Base-by-base conservation (phyloP, 1,284 basidiomycete genomes). In the Puccinia coronata region DNA sequence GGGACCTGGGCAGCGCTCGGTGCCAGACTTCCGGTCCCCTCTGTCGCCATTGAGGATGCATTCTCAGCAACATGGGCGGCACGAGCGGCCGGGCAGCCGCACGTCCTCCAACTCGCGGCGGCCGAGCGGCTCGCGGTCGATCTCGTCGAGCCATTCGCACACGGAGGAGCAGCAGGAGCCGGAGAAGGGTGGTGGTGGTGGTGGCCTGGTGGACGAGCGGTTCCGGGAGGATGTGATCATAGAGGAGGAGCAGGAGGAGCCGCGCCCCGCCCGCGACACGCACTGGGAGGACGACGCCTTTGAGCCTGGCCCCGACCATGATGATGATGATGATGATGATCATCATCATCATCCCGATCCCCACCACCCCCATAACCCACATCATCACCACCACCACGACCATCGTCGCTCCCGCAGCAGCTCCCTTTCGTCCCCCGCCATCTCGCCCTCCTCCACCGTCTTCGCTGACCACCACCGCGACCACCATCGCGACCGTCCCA, bases 391-490 rank as follows among this genome's bases (percentile, higher is more conserved):
- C n/a, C n/a, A n/a, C n/a, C n/a, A n/a, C 61, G 36, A 41, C 18
- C 43, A 39, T 20, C 39, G 41, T 16, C 39, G 36, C 41, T 72
- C 70, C 1, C 53, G 43, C 36, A 72, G 36, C 28, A 53, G 31
- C n/a, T 72, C 70, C 20, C 1, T 16, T 12, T 72, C 70, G 6
- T 72, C 70, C 36, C 53, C 23, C 20, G 49, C 70, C 20, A 51
- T 72, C 34, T 72, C 70, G 11, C 70, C 47, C 36, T 53, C 49
- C 53, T 72, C 70, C 9, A 72, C 70, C 36, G 70, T 72, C 28
- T 72, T 72, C 36, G 49, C 70, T n/a, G 70, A 72, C 49, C 67
- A 53, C 39, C 49, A 49, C 14, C 49, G 43, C 20, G 67, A n/a
- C 57, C 34, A 34, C 14, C n/a, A 55, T 20, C 49, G 36, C 41